Evolutionary conservation across 345 rosid species (phyloP).

Genomic region (Passiflora organensis): DNA sequence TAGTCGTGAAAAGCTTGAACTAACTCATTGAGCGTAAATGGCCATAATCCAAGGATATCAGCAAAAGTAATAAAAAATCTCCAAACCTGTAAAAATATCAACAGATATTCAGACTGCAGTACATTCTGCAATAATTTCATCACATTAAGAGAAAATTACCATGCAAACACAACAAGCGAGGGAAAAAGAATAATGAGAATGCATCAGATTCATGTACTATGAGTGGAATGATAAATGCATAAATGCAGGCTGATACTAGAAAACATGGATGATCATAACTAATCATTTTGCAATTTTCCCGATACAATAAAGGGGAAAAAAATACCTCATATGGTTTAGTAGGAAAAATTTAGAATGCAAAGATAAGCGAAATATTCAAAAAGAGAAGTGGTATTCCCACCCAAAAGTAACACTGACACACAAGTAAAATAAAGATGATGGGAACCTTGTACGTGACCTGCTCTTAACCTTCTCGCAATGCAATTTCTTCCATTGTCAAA

Average conservation of each 20-base stretch:
- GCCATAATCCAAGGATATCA: conserved; percentile 95
- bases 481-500: not conserved
- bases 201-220: not conserved
- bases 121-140: conserved; percentile 11
- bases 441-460: no score
- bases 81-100: conserved; percentile 74
- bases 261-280: no score
- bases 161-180: not conserved
- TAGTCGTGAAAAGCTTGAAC: conserved; percentile 96
- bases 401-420: no score
- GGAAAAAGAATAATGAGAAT: not conserved
- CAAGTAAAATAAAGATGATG: no score
- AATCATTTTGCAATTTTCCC: no score
- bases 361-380: no score
- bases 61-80: conserved; percentile 80
- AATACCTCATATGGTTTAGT: no score
- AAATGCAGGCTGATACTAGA: not conserved
- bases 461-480: not conserved
- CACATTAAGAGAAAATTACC: conserved; percentile 1
- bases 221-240: not conserved
- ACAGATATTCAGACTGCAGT: conserved; percentile 13
- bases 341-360: no score
- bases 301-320: no score
- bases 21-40: conserved; percentile 95
- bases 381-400: no score